Evolutionary conservation across 148 eudicot species (phyloP).

Genomic region (Rhododendron henanense): DNA sequence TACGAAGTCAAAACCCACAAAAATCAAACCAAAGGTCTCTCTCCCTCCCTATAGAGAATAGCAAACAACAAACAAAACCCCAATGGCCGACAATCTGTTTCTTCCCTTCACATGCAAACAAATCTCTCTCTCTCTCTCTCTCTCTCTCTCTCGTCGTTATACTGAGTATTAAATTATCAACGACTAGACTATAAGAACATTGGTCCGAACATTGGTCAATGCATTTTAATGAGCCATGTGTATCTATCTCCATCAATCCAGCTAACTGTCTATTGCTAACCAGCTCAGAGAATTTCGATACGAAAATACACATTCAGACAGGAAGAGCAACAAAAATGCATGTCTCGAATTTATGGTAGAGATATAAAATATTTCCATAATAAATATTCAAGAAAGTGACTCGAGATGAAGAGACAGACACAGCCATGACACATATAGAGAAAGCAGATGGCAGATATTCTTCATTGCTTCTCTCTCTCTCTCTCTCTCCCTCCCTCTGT

Average conservation of each 20-base stretch:
- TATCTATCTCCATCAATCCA: neutral
- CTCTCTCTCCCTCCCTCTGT: no score
- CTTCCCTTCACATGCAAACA: conserved; percentile 12
- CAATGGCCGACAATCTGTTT: conserved; percentile 6
- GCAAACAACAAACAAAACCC: neutral
- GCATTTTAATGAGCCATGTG: neutral
- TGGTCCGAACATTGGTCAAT: neutral
- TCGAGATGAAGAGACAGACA: neutral
- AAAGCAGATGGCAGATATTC: conserved; percentile 15
- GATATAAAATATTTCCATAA: conserved; percentile 6
- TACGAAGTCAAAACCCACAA: conserved; percentile 1
- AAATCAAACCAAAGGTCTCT: neutral
- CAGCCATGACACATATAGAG: neutral
- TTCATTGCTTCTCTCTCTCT: conserved; percentile 9
- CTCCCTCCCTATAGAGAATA: neutral
- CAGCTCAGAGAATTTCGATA: neutral
- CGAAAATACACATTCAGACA: neutral
- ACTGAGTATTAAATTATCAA: neutral
- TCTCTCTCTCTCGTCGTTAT: neutral
- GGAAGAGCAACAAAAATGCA: neutral
- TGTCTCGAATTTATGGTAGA: conserved; percentile 8
- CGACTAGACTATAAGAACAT: neutral
- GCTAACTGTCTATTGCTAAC: neutral
- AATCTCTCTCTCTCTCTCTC: neutral
- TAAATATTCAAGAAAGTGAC: conserved; percentile 1